Evolutionary conservation across 1,139 yeast genomes (phyloP), one percentile per base, ranked within the genome.

Genomic region (Sugiyamaella xylanicola): DNA sequence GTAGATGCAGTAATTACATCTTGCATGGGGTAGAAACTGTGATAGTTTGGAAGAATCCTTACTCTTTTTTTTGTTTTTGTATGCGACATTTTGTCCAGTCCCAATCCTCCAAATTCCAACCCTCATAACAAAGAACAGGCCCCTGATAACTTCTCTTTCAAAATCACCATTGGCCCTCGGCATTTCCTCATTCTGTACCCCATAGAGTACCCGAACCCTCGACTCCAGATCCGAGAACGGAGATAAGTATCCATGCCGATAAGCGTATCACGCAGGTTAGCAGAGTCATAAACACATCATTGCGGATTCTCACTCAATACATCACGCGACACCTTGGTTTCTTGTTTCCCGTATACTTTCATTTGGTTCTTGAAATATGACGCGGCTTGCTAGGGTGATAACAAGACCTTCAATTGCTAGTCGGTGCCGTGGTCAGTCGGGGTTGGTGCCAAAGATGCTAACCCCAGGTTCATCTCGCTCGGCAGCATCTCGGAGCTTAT

Each of bases 381-480:
- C 46, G 46, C 46, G 46, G 46, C 35, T 42, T n/a, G 7, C 25
- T 22, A 29, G 46, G 29, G 8, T 15, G 36, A 25, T 21, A 13
- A 25, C 46, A 13, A 42, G 46, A 25, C 35, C 35, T n/a, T 4
- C 35, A 3, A 3, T 27, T 41, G 21, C 22, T 39, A 15, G 42
- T 39, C 4, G 42, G 19, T n/a, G n/a, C n/a, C n/a, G n/a, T n/a
- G n/a, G n/a, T n/a, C n/a, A n/a, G n/a, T n/a, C n/a, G n/a, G n/a
- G n/a, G n/a, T n/a, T n/a, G n/a, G n/a, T n/a, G n/a, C n/a, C n/a
- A n/a, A n/a, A n/a, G n/a, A n/a, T n/a, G n/a, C n/a, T n/a, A n/a
- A n/a, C n/a, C n/a, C n/a, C n/a, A n/a, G n/a, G n/a, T n/a, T n/a
- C 21, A 41, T 20, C 44, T 40, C 43, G 43, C 4, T 21, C 43